These are phyloP conservation scores for Sphaerostilbella broomeana DNA, from an alignment of 2,329 filamentous ascomycete genomes.

Conservation along the genomic window DNA sequence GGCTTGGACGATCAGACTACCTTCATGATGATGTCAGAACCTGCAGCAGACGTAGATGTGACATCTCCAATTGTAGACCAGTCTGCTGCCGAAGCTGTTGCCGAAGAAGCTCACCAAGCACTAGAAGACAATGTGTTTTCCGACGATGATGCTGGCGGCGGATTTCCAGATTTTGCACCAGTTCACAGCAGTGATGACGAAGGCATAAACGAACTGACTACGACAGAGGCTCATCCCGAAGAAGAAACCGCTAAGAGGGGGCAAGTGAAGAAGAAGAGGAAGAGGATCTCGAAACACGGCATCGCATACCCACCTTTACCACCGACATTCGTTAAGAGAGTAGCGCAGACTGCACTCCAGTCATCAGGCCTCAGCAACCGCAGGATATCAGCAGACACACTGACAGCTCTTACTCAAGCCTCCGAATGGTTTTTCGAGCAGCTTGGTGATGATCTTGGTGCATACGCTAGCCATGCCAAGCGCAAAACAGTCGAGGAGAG, in stretches of 20 bases:
- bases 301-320: conserved; percentile 72
- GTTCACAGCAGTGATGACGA: not conserved
- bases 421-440: conserved; percentile 93
- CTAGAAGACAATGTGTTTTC: not conserved
- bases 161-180: not conserved
- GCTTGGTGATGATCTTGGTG: conserved; percentile 68
- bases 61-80: conserved; percentile 23
- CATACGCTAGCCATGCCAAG: conserved; percentile 74
- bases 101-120: conserved; percentile 9
- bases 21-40: conserved; percentile 41
- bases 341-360: conserved; percentile 65
- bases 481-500: conserved; percentile 81
- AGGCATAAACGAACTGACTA: not conserved
- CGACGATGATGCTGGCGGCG: conserved; percentile 3
- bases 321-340: conserved; percentile 62
- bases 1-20: conserved; percentile 45
- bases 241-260: no score
- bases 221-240: not conserved
- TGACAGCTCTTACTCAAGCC: conserved; percentile 69
- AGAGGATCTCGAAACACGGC: conserved; percentile 59
- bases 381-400: conserved; percentile 65
- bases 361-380: conserved; percentile 58
- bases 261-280: conserved; percentile 29
- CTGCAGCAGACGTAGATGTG: conserved; percentile 21
- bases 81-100: conserved; percentile 17